Percentiles rank a stretch among this genome's conserved stretches.
Conservation (phyloP, 768 basidiomycete species). For the Naganishia vishniacii region DNA sequence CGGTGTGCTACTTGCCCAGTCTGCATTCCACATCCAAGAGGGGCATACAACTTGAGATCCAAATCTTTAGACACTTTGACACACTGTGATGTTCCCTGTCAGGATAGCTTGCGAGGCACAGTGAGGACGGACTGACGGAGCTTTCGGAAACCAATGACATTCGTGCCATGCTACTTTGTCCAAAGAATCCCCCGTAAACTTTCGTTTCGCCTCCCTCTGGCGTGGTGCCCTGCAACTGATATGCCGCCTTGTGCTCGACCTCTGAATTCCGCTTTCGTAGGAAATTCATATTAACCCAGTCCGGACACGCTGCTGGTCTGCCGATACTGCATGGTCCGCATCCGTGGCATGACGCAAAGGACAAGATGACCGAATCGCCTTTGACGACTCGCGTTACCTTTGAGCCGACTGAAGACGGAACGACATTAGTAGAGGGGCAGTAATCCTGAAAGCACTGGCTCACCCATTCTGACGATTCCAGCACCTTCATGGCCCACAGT, state of each 20-base stretch:
- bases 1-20: constrained; percentile 9
- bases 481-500: constrained; percentile 19
- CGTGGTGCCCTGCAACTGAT: background rate
- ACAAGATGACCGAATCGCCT: constrained; percentile 21
- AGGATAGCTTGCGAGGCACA: background rate
- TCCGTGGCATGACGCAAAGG: constrained; percentile 18
- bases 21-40: constrained; percentile 25
- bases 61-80: constrained; percentile 15
- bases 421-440: background rate
- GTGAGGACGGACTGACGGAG: background rate
- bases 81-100: background rate
- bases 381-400: constrained; percentile 3
- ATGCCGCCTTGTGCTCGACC: background rate
- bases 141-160: constrained; percentile 22
- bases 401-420: constrained; percentile 1
- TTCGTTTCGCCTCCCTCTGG: background rate
- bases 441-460: background rate
- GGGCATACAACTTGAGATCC: constrained; percentile 19
- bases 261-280: constrained; percentile 4
- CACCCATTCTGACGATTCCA: constrained; percentile 4
- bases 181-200: constrained; percentile 21
- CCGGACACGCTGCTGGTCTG: constrained; percentile 17
- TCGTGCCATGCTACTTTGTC: constrained; percentile 18
- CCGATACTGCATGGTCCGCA: constrained; percentile 11
- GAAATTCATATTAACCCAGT: constrained; percentile 23